Percentiles rank a stretch among this genome's conserved stretches.
phyloP scores from a whole-genome alignment of 306 rosid species.

The Ziziphus jujuba region DNA sequence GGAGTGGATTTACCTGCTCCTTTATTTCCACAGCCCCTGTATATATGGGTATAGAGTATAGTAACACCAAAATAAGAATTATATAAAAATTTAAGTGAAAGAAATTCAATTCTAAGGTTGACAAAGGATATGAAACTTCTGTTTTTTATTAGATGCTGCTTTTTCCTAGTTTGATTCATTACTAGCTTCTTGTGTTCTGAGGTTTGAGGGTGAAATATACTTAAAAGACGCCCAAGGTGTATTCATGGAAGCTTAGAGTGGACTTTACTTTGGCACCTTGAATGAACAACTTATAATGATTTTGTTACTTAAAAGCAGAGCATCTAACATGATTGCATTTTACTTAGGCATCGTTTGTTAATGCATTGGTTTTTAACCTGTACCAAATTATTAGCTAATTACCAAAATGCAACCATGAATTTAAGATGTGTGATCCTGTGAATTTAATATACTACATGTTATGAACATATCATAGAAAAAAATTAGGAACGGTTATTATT shows the following conservation, averaged over 20 bases:
- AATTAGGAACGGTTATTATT: no score
- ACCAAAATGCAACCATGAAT: no score
- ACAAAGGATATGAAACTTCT: background rate
- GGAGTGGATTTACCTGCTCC: background rate
- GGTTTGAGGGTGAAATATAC: background rate
- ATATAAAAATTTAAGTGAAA: background rate
- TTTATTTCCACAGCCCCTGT: background rate
- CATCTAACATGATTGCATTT: background rate
- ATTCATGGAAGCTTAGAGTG: background rate
- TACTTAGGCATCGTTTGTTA: no score
- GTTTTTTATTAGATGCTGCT: background rate
- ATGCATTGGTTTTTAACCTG: no score
- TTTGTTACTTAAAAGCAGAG: background rate
- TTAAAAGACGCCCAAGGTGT: background rate
- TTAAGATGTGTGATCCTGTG: no score
- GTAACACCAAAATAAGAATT: conserved; percentile 4
- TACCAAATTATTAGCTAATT: no score
- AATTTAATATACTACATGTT: no score
- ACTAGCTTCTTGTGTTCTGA: background rate
- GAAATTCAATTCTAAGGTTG: background rate
- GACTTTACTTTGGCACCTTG: background rate
- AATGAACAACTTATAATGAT: background rate
- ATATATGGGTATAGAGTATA: background rate
- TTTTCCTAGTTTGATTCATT: no score
- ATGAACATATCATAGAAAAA: no score